These are phyloP conservation scores for Aspergillus niger DNA, from an alignment of 2,329 filamentous ascomycete species.

Conservation along the genomic window DNA sequence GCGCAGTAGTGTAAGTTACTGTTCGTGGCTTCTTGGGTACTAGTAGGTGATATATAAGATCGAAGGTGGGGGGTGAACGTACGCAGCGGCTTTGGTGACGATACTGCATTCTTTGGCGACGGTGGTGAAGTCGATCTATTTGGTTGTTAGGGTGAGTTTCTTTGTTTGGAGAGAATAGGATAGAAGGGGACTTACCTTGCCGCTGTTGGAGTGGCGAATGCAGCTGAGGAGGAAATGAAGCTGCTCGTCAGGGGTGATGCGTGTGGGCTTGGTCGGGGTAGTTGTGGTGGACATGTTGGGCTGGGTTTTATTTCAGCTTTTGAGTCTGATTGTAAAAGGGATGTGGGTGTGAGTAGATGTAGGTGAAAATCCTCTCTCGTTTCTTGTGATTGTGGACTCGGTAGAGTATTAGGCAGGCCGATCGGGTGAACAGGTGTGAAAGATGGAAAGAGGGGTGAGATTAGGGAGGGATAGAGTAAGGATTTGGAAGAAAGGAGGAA, in stretches of 20 bases:
- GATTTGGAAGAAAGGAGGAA: no score
- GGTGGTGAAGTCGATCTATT: slow-evolving; percentile 65
- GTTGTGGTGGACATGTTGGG: neutral
- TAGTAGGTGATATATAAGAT: neutral
- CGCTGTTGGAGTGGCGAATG: slow-evolving; percentile 61
- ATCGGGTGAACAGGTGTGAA: no score
- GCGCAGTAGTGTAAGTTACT: no score
- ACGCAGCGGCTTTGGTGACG: slow-evolving; percentile 69
- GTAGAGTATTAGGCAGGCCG: no score
- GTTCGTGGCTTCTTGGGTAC: no score
- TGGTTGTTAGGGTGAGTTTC: neutral
- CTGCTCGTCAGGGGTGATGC: slow-evolving; percentile 56
- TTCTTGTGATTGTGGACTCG: no score
- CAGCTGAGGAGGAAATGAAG: slow-evolving; percentile 68
- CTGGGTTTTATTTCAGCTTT: no score
- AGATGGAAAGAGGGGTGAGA: no score
- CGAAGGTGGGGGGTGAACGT: slow-evolving; percentile 42
- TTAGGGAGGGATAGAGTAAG: no score
- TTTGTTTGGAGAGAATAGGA: neutral
- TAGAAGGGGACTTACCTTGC: slow-evolving; percentile 54
- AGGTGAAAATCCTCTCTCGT: no score
- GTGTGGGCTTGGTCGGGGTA: slow-evolving; percentile 44
- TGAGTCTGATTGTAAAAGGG: no score
- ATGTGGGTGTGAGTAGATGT: no score
- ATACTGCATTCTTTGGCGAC: slow-evolving; percentile 68